Evolutionary conservation across 129 eudicot genomes (phyloP), one percentile per base, ranked within the genome.

Genomic region (Mikania micrantha): DNA sequence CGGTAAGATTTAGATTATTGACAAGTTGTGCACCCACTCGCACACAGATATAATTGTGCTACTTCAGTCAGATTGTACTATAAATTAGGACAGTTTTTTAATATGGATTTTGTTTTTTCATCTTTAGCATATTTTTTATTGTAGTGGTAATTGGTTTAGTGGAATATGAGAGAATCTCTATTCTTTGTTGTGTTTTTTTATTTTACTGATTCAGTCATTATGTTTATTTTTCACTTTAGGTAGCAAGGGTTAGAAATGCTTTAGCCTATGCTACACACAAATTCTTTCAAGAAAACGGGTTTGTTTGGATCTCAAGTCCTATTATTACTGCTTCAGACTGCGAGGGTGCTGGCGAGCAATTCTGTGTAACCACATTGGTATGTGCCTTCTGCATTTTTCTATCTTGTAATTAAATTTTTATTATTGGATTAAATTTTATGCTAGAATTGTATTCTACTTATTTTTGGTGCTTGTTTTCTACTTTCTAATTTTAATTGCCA

Each of bases 271-370:
- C 99, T 66, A 93, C 99, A 60, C 99, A 93, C 67, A 84, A 87
- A 63, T 93, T 93, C 76, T 93, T 93, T 59, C 95, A 93, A 71
- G 99, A 93, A 72, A 93, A 93, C 80, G 99, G 99, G 49, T 93
- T 93, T 81, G 86, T 93, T 72, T 93, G 99, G 99, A 58, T 93
- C 67, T 82, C 99, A 66, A 93, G 99, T 78, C 99, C 99, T 16
- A 89, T 93, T 36, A 86, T 93, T 68, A 93, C 99, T 27, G 95
- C 96, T 49, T 77, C 99, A 50, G 99, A 93, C 67, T 93, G 99
- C 75, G 99, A 93, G 87, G 99, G 99, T 74, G 99, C 99, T 76
- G 99, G 99, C 20, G 99, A 93, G 75, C 99, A 93, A 73, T 93
- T 93, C 75, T 93, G 99, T 73, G 99, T 93, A 69, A 93, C 99